These are phyloP conservation scores for Gossypium schwendimanii DNA, from an alignment of 441 rosid genomes.

Conservation along the genomic window DNA sequence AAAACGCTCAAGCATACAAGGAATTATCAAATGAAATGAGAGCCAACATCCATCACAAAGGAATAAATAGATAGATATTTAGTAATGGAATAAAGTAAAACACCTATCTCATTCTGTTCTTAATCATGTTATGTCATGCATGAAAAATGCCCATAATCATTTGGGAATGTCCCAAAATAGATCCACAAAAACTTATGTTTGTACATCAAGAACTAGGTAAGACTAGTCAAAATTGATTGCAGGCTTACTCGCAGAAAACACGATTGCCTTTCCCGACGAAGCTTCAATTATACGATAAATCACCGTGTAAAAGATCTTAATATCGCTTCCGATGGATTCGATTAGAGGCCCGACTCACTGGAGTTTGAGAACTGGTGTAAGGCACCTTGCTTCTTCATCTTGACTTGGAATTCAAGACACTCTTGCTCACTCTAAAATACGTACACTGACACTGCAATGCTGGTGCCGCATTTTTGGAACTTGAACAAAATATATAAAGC, in stretches of 20 bases:
- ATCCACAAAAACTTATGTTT: neutral
- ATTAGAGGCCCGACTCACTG: conserved; percentile 2
- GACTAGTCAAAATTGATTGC: conserved; percentile 24
- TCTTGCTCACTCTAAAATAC: conserved; percentile 2
- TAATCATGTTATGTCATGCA: conserved; percentile 10
- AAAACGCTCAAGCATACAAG: neutral
- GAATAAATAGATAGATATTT: neutral
- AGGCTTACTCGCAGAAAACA: neutral
- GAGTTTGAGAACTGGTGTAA: neutral
- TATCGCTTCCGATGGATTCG: neutral
- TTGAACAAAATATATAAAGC: neutral
- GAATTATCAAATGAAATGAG: neutral
- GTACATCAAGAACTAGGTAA: conserved; percentile 10
- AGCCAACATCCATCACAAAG: neutral
- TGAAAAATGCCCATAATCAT: conserved; percentile 8
- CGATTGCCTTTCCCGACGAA: neutral
- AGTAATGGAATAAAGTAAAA: neutral
- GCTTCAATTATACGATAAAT: conserved; percentile 3
- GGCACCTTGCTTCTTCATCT: neutral
- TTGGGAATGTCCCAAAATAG: neutral
- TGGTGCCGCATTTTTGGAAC: neutral
- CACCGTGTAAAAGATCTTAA: neutral
- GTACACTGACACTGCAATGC: conserved; percentile 7
- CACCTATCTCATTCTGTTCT: neutral
- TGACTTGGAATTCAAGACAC: conserved; percentile 3